These are phyloP conservation scores for Aspergillus udagawae DNA, from an alignment of 2,329 filamentous ascomycete genomes.

Conservation along the genomic window DNA sequence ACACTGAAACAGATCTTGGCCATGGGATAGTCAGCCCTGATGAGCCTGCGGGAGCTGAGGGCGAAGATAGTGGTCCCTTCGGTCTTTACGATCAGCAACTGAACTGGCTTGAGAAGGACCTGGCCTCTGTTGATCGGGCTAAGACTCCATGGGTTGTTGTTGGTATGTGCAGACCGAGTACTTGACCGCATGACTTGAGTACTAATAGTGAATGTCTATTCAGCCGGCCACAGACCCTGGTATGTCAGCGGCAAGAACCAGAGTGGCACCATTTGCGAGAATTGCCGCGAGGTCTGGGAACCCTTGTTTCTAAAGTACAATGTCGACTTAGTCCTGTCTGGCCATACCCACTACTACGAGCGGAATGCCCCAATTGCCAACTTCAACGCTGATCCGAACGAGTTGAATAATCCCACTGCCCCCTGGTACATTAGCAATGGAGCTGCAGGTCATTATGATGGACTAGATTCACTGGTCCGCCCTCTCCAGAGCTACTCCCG, in stretches of 20 bases:
- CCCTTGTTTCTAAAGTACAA: too few species aligned
- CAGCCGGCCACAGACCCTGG: neutral
- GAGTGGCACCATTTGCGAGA: neutral
- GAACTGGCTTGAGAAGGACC: neutral
- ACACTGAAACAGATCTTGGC: neutral
- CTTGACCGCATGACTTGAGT: neutral
- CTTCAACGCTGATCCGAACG: conserved; percentile 5
- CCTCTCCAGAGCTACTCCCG: conserved; percentile 24
- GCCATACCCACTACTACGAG: neutral
- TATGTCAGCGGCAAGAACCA: neutral
- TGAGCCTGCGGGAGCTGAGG: neutral
- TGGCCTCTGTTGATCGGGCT: neutral
- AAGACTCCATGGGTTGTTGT: neutral
- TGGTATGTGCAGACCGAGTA: neutral
- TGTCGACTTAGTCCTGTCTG: neutral
- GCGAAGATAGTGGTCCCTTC: neutral
- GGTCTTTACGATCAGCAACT: neutral
- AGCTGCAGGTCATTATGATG: conserved; percentile 28
- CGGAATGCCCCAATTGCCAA: neutral
- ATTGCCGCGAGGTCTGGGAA: neutral
- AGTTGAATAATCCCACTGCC: conserved; percentile 19
- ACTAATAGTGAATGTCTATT: neutral
- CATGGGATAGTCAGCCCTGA: neutral
- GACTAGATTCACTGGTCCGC: conserved; percentile 20
- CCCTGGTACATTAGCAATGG: conserved; percentile 28